These are phyloP conservation scores for Leishmania arabica DNA, from an alignment of 208 protist genomes.

Conservation along the genomic window DNA sequence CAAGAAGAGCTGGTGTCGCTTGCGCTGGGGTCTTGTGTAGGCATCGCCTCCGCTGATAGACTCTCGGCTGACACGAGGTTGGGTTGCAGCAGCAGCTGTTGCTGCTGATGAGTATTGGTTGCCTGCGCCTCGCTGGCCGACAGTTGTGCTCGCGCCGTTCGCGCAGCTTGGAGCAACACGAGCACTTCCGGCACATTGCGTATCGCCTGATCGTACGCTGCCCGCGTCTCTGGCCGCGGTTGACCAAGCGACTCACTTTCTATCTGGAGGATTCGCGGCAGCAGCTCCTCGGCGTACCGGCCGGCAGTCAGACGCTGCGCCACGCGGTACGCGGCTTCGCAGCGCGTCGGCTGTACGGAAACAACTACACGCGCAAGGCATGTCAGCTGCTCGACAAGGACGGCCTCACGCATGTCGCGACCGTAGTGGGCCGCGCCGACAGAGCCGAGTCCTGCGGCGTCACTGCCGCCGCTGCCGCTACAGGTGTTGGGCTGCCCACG, in stretches of 20 bases:
- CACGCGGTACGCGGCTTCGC: slow-evolving; percentile 36
- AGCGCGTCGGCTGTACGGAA: slow-evolving; percentile 32
- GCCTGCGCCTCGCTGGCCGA: not conserved
- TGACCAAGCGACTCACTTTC: slow-evolving; percentile 15
- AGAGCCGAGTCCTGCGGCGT: not conserved
- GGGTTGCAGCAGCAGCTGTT: not conserved
- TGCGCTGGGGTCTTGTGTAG: not conserved
- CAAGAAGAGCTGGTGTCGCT: slow-evolving; percentile 8
- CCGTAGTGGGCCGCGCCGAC: slow-evolving; percentile 50
- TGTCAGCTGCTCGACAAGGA: slow-evolving; percentile 45
- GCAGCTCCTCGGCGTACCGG: slow-evolving; percentile 52
- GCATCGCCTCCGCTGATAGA: not conserved
- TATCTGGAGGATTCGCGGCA: slow-evolving; percentile 56
- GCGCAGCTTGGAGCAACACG: slow-evolving; percentile 43
- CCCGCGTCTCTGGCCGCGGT: not conserved
- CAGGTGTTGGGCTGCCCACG: not conserved
- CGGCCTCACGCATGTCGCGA: slow-evolving; percentile 49
- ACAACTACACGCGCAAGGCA: slow-evolving; percentile 53
- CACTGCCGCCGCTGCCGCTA: slow-evolving; percentile 1
- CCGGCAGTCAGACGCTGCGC: slow-evolving; percentile 57
- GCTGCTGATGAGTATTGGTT: not conserved
- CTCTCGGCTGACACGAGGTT: not conserved
- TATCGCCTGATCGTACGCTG: slow-evolving; percentile 38
- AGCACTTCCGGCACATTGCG: slow-evolving; percentile 48
- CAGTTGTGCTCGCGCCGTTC: slow-evolving; percentile 39